Evolutionary conservation across 345 rosid species (phyloP).

Genomic region (Syzygium aromaticum): DNA sequence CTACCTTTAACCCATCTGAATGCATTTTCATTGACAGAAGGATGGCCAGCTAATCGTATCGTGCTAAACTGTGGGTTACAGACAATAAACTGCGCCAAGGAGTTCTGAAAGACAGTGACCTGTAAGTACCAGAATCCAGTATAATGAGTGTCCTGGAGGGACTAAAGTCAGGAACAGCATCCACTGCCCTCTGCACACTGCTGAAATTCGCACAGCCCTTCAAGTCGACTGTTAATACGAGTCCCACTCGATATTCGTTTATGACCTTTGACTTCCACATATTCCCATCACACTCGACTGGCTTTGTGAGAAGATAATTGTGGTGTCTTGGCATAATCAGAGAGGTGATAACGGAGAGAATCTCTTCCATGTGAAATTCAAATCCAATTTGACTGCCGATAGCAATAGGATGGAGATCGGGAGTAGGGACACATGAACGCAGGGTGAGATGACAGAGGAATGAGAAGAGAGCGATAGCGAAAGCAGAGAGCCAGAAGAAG

Average conservation of each 20-base stretch:
- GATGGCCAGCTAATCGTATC: background rate
- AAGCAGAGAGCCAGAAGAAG: slow-evolving; percentile 25
- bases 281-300: slow-evolving; percentile 16
- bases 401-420: background rate
- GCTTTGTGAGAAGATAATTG: background rate
- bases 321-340: background rate
- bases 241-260: slow-evolving; percentile 20
- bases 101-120: slow-evolving; percentile 23
- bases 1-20: background rate
- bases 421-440: background rate
- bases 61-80: background rate
- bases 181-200: slow-evolving; percentile 64
- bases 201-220: slow-evolving; percentile 64
- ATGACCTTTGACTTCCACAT: slow-evolving; percentile 18
- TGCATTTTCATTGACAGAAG: background rate
- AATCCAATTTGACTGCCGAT: background rate
- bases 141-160: slow-evolving; percentile 45
- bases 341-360: background rate
- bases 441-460: slow-evolving; percentile 21
- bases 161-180: slow-evolving; percentile 51
- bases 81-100: background rate
- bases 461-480: slow-evolving; percentile 16
- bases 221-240: slow-evolving; percentile 49
- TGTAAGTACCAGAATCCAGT: slow-evolving; percentile 62
- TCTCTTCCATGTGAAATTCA: background rate